Evolutionary conservation across 1,139 yeast genomes (phyloP).

Genomic region (Geotrichum bryndzae): DNA sequence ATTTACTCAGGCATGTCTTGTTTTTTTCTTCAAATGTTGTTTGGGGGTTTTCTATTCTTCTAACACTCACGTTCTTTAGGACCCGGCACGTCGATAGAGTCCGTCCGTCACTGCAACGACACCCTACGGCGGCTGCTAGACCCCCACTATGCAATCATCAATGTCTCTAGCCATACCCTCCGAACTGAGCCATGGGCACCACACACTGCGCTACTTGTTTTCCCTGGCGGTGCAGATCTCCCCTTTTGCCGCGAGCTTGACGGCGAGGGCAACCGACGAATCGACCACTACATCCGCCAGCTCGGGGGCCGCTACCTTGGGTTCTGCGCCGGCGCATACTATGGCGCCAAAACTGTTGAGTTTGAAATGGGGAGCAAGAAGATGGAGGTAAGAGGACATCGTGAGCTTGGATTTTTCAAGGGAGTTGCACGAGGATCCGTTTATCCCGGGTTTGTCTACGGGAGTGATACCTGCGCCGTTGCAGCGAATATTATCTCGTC

Average conservation of each 20-base stretch:
- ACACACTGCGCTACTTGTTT: slow-evolving; percentile 70
- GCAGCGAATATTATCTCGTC: slow-evolving; percentile 43
- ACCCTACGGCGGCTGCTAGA: slow-evolving; percentile 69
- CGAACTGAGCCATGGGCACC: slow-evolving; percentile 81
- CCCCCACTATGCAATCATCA: slow-evolving; percentile 80
- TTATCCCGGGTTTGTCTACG: slow-evolving; percentile 71
- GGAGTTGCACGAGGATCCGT: slow-evolving; percentile 82
- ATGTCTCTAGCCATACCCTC: slow-evolving; percentile 60
- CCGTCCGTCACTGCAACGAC: slow-evolving; percentile 77
- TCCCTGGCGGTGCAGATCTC: slow-evolving; percentile 96
- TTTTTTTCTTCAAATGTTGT: not conserved
- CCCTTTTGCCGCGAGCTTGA: slow-evolving; percentile 70
- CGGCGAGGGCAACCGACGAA: slow-evolving; percentile 59
- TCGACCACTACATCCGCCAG: slow-evolving; percentile 54
- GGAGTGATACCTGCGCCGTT: slow-evolving; percentile 67
- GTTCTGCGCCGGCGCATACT: slow-evolving; percentile 96
- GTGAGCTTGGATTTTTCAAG: slow-evolving; percentile 76
- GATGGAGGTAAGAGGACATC: slow-evolving; percentile 76
- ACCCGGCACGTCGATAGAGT: slow-evolving; percentile 81
- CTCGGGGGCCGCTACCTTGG: slow-evolving; percentile 82
- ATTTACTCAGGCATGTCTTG: slow-evolving; percentile 52
- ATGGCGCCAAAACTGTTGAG: slow-evolving; percentile 64
- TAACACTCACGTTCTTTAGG: slow-evolving; percentile 35
- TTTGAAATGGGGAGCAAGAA: slow-evolving; percentile 67
- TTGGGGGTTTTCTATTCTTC: not conserved